A percentile compares a stretch with the other conserved stretches of the same genome.
Evolutionary conservation across 202 grass and related monocot species (phyloP).

Genomic region (Panicum hallii): DNA sequence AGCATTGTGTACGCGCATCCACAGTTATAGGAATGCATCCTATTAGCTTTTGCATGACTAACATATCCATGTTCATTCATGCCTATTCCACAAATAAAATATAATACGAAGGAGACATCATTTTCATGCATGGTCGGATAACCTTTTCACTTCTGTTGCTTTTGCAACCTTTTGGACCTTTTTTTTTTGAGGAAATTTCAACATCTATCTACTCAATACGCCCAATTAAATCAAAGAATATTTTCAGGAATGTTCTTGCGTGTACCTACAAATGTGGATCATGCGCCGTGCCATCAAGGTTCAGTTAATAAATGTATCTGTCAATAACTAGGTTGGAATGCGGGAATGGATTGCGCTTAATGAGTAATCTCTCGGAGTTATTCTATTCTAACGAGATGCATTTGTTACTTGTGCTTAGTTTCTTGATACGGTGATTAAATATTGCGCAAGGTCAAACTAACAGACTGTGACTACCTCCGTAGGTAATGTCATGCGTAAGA

Average conservation of each 20-base stretch:
- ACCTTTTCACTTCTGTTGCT: slow-evolving; percentile 28
- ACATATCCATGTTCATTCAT: background rate
- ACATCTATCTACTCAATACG: slow-evolving; percentile 38
- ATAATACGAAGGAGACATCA: background rate
- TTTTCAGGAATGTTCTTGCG: slow-evolving; percentile 33
- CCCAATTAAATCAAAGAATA: slow-evolving; percentile 26
- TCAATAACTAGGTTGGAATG: background rate
- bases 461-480: slow-evolving; percentile 8
- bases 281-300: background rate
- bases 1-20: background rate
- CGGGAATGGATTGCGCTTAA: background rate
- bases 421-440: background rate
- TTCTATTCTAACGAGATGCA: background rate
- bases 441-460: slow-evolving; percentile 8
- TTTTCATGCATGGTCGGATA: slow-evolving; percentile 43
- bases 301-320: background rate
- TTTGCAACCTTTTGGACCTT: slow-evolving; percentile 33
- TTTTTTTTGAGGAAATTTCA: slow-evolving; percentile 35
- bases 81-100: slow-evolving; percentile 19
- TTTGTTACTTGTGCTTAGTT: background rate
- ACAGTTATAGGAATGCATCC: background rate
- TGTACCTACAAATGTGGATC: slow-evolving; percentile 17
- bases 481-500: slow-evolving; percentile 23
- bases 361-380: background rate
- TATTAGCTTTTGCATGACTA: background rate